A percentile compares a stretch with the other conserved stretches of the same genome.
These are phyloP conservation scores for Cutaneotrichosporon curvatum DNA, from an alignment of 1,284 basidiomycete genomes.

Conservation along the genomic window DNA sequence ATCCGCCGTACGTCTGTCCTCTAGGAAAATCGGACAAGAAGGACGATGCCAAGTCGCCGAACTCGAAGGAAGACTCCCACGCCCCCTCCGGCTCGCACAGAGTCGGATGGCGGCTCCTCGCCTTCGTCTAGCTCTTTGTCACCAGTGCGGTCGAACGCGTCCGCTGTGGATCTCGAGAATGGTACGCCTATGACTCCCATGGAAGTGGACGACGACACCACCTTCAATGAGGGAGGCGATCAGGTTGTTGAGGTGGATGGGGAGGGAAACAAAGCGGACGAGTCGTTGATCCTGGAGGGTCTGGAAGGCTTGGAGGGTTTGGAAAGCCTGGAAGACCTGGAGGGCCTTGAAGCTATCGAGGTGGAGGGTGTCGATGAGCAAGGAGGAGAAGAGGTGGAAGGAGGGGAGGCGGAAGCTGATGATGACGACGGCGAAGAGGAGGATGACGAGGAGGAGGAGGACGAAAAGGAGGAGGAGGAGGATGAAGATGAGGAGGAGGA, in stretches of 20 bases:
- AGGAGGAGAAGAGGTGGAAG: constrained; percentile 16
- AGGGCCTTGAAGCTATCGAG: constrained; percentile 1
- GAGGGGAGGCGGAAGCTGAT: too few relatives aligned
- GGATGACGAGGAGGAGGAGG: constrained; percentile 17
- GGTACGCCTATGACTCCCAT: constrained; percentile 10
- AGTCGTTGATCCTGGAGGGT: constrained; percentile 2
- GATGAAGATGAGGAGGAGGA: constrained; percentile 10
- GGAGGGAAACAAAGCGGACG: not conserved
- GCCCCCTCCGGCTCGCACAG: constrained; percentile 5
- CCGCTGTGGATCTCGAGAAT: constrained; percentile 1
- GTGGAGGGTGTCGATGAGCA: constrained; percentile 12
- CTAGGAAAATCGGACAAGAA: constrained; percentile 1
- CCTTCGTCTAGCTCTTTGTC: constrained; percentile 11
- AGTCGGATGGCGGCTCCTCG: constrained; percentile 5
- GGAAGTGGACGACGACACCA: constrained; percentile 2
- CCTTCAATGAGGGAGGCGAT: constrained; percentile 11
- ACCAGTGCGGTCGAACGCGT: constrained; percentile 11
- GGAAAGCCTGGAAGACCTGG: constrained; percentile 1
- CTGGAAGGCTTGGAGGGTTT: not conserved
- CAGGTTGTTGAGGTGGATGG: constrained; percentile 10
- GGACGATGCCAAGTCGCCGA: constrained; percentile 4
- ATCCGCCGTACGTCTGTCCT: too few relatives aligned
- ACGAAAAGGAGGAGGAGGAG: constrained; percentile 10
- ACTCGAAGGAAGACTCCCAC: constrained; percentile 11
- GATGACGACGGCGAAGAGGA: constrained; percentile 18